Evolutionary conservation across 2,329 filamentous ascomycete genomes (phyloP).

Genomic region (Dactylellina leptospora): DNA sequence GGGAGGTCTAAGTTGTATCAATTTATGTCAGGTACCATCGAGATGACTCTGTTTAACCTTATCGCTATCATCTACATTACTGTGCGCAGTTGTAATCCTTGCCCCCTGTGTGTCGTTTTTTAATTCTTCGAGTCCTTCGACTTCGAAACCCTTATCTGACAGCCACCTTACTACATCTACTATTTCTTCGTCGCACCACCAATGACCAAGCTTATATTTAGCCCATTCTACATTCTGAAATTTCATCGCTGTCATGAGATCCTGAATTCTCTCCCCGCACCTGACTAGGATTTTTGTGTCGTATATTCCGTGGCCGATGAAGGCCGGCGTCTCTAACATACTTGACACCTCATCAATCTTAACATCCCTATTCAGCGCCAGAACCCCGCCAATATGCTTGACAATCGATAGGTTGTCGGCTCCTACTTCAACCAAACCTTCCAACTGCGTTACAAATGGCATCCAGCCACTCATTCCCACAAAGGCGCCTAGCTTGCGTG

Average conservation of each 20-base stretch:
- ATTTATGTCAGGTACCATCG: slow-evolving; percentile 6
- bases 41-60: background rate
- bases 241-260: background rate
- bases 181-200: slow-evolving; percentile 40
- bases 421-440: slow-evolving; percentile 4
- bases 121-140: slow-evolving; percentile 7
- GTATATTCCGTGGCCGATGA: slow-evolving; percentile 21
- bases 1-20: background rate
- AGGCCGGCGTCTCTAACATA: slow-evolving; percentile 14
- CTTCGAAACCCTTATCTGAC: background rate
- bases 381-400: slow-evolving; percentile 8
- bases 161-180: slow-evolving; percentile 24
- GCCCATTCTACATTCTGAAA: slow-evolving; percentile 22
- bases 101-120: slow-evolving; percentile 6
- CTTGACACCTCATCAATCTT: background rate
- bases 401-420: background rate
- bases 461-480: slow-evolving; percentile 38
- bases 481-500: slow-evolving; percentile 12
- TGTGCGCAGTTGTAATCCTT: slow-evolving; percentile 1
- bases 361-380: background rate
- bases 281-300: slow-evolving; percentile 11
- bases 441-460: slow-evolving; percentile 23
- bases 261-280: slow-evolving; percentile 16
- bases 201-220: slow-evolving; percentile 25
- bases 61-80: background rate